Conservation (phyloP, 495 filamentous ascomycete genomes). For the Aspergillus indologenus region DNA sequence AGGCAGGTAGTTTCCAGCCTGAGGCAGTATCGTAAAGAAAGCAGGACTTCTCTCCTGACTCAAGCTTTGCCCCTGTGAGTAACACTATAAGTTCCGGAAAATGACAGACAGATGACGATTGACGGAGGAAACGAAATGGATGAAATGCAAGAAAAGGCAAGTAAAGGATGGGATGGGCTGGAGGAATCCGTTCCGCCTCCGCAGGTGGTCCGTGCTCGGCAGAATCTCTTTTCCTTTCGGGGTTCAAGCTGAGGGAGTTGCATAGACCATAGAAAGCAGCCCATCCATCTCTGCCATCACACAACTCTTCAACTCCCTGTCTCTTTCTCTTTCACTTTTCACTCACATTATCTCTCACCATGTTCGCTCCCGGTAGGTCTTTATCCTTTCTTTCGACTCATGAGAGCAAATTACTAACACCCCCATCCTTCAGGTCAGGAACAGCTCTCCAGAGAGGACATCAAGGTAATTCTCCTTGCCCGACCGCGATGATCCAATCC, state of each 20-base stretch:
- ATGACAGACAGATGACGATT: not conserved
- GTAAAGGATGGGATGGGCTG: not conserved
- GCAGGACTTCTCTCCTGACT: not conserved
- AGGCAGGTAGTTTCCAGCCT: not conserved
- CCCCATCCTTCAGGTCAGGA: conserved; percentile 33
- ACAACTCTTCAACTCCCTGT: conserved; percentile 6
- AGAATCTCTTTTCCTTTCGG: conserved; percentile 12
- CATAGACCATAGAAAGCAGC: not conserved
- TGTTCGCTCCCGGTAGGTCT: conserved; percentile 45
- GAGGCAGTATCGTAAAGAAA: not conserved
- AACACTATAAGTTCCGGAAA: not conserved
- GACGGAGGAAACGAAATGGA: too few species aligned
- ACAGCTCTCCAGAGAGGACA: conserved; percentile 48
- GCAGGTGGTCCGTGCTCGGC: conserved; percentile 19
- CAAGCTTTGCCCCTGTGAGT: not conserved
- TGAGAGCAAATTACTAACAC: not conserved
- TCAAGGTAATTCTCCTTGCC: conserved; percentile 34
- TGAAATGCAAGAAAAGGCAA: conserved; percentile 1
- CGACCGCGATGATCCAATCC: not conserved
- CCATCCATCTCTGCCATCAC: not conserved
- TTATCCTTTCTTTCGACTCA: not conserved
- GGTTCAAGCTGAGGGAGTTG: not conserved
- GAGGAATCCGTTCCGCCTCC: conserved; percentile 15
- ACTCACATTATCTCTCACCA: conserved; percentile 23
- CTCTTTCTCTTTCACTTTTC: not conserved